Percentiles rank a stretch among this genome's conserved stretches.
These are phyloP conservation scores for Mortierella claussenii DNA, from an alignment of 192 early-diverging fungal genomes.

Conservation along the genomic window DNA sequence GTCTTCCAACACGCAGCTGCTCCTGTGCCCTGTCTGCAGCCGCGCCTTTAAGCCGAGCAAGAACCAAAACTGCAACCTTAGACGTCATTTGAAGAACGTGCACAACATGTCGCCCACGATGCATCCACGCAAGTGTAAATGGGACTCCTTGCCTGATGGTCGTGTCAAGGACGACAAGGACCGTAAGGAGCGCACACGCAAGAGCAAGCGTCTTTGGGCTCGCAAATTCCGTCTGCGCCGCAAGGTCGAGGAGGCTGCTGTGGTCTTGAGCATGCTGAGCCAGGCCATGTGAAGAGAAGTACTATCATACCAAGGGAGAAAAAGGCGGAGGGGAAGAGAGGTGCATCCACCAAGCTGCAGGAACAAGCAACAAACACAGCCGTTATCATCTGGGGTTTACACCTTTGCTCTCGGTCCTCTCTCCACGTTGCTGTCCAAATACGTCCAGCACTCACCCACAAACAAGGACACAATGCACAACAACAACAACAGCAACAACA, in stretches of 20 bases:
- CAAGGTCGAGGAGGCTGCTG: slow-evolving; percentile 49
- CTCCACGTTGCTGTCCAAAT: no score
- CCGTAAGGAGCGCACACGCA: slow-evolving; percentile 49
- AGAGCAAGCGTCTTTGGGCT: slow-evolving; percentile 50
- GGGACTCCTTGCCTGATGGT: slow-evolving; percentile 47
- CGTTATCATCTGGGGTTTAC: no score
- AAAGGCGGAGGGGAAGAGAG: no score
- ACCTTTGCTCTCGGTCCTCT: no score
- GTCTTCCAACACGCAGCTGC: slow-evolving; percentile 7
- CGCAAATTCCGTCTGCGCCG: slow-evolving; percentile 48
- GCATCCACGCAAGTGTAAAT: slow-evolving; percentile 52
- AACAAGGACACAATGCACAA: no score
- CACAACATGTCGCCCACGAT: slow-evolving; percentile 49
- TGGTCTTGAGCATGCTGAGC: slow-evolving; percentile 46
- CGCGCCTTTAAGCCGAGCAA: slow-evolving; percentile 52
- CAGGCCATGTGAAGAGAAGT: slow-evolving; percentile 25
- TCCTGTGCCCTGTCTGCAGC: slow-evolving; percentile 44
- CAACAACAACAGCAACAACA: no score
- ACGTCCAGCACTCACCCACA: no score
- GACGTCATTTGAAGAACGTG: slow-evolving; percentile 44
- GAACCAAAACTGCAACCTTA: slow-evolving; percentile 50
- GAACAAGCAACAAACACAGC: no score
- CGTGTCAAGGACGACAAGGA: slow-evolving; percentile 54
- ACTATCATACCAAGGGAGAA: no score
- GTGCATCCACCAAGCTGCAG: no score